Evolutionary conservation across 1,139 yeast genomes (phyloP), one percentile per base, ranked within the genome.

Genomic region (Candida gigantensis): DNA sequence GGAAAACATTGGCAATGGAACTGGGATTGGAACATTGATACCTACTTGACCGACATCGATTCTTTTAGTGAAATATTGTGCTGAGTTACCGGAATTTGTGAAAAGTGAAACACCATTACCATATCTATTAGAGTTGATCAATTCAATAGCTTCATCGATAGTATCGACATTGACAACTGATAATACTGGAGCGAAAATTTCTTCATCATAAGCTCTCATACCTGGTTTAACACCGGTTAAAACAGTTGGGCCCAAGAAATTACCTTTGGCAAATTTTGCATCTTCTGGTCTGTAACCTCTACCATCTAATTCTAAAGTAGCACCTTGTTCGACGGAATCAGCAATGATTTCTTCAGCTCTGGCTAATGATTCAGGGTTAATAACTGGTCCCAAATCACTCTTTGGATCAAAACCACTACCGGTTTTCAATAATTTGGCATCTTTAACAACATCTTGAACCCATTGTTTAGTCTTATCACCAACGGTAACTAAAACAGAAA

Each of bases 21-120:
- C 92, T n/a, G 90, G 92, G 47, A 84, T 84, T 18, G 92, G 90
- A 33, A 84, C 88, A 51, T 84, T 84, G 52, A 84, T 74, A 43
- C 92, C 92, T 39, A 84, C 85, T 62, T 84, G 90, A 18, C 92
- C 92, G 42, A 83, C 79, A 42, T 81, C 85, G 43, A 83, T 77
- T 50, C 79, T 74, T 64, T 77, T 80, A 55, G 77, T 81, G 69
- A 83, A 84, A 57, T 78, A 78, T 62, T 81, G 83, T 2, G 86
- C 84, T 15, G 79, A 69, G 16, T 84, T 69, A 12, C 92, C 92
- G 1, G 84, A 77, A 23, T 74, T 66, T 14, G 92, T 84, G 68
- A 83, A 84, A 44, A 84, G 62, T 10, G 89, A 75, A 25, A 79
- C 80, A 40, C 92, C 92, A 53, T 84, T 84, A 44, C 92, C 92